Conservation (phyloP, 208 protist genomes). For the Trypanosoma brucei region DNA sequence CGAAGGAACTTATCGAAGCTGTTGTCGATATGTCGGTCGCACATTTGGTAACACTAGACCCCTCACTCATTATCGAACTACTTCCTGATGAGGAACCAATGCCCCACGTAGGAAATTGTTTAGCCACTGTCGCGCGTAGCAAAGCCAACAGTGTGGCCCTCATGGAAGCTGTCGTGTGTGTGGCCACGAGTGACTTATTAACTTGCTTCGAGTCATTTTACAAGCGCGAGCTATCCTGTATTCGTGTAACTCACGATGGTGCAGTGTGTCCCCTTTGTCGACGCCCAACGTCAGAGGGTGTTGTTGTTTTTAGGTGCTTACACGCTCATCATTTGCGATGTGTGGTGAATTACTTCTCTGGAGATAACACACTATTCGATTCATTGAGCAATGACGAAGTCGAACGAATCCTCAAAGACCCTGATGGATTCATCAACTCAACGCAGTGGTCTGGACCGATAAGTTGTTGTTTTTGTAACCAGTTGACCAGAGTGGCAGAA, state of each 20-base stretch:
- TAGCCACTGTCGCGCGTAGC: slow-evolving; percentile 43
- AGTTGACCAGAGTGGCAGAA: no score
- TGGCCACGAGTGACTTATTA: slow-evolving; percentile 43
- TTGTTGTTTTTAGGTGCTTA: slow-evolving; percentile 52
- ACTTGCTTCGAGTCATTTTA: slow-evolving; percentile 34
- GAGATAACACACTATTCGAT: slow-evolving; percentile 15
- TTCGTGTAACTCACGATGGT: slow-evolving; percentile 30
- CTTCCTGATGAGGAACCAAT: slow-evolving; percentile 51
- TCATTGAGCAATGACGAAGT: slow-evolving; percentile 9
- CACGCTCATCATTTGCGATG: slow-evolving; percentile 62
- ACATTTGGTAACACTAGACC: slow-evolving; percentile 42
- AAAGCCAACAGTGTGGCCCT: slow-evolving; percentile 40
- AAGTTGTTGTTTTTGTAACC: no score
- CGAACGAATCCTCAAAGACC: slow-evolving; percentile 14
- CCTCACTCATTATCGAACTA: slow-evolving; percentile 34
- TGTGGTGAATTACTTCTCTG: slow-evolving; percentile 36
- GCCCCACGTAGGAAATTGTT: slow-evolving; percentile 33
- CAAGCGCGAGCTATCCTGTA: slow-evolving; percentile 26
- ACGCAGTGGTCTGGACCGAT: no score
- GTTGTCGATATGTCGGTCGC: slow-evolving; percentile 45
- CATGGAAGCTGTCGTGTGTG: slow-evolving; percentile 36
- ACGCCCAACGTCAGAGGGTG: slow-evolving; percentile 16
- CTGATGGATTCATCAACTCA: no score
- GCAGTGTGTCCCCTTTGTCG: slow-evolving; percentile 29
- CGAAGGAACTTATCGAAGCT: slow-evolving; percentile 38